These are phyloP conservation scores for Mycena polygramma DNA, from an alignment of 768 basidiomycete species.

Conservation along the genomic window DNA sequence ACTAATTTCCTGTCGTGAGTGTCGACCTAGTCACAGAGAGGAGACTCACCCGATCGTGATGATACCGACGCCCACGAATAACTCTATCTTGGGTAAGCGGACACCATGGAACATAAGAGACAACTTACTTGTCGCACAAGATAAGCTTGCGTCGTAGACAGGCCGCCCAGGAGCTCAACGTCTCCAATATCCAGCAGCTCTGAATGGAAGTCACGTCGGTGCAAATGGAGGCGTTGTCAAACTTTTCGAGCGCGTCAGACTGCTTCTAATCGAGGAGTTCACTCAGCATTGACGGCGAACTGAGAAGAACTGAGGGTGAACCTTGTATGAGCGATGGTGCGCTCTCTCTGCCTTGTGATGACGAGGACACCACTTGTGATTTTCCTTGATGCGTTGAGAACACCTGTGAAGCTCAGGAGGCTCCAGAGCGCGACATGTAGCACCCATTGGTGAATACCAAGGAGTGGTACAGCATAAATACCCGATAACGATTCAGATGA, in stretches of 20 bases:
- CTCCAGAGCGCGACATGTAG: slow-evolving; percentile 12
- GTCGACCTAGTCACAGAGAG: not conserved
- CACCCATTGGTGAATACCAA: not conserved
- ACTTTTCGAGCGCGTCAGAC: slow-evolving; percentile 10
- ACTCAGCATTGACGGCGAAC: too few relatives aligned
- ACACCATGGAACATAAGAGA: too few relatives aligned
- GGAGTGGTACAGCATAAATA: not conserved
- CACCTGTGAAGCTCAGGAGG: not conserved
- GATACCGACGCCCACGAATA: slow-evolving; percentile 22
- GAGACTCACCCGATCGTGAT: slow-evolving; percentile 15
- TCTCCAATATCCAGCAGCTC: not conserved
- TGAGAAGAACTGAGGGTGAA: not conserved
- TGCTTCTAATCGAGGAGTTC: not conserved
- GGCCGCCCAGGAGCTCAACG: slow-evolving; percentile 5
- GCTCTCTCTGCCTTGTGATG: slow-evolving; percentile 18
- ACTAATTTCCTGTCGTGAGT: slow-evolving; percentile 3
- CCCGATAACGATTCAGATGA: not conserved
- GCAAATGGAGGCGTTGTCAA: slow-evolving; percentile 12
- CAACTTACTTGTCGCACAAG: slow-evolving; percentile 8
- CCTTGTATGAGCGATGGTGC: slow-evolving; percentile 24
- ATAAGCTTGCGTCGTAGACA: slow-evolving; percentile 1
- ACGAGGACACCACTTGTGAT: not conserved
- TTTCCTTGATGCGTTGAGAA: not conserved
- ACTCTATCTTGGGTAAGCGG: not conserved
- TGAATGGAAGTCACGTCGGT: not conserved